A percentile compares a stretch with the other conserved stretches of the same genome.
Conservation (phyloP, 768 basidiomycete species). For the Tephrocybe rancida region DNA sequence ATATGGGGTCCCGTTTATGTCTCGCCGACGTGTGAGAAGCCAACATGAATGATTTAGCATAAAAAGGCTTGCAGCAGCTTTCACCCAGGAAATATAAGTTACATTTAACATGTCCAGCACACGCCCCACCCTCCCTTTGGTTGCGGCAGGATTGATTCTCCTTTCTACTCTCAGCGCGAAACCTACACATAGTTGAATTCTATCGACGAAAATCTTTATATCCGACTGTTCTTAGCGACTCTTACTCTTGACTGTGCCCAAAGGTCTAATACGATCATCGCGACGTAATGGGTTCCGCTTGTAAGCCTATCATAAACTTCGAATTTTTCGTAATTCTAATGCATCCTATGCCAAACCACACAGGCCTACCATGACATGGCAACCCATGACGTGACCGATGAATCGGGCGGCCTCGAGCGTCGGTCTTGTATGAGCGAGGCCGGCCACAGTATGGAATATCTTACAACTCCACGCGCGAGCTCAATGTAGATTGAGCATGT, state of each 20-base stretch:
- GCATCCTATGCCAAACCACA: neutral
- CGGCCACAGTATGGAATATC: neutral
- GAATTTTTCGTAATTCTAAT: neutral
- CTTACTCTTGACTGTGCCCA: neutral
- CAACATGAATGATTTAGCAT: no score
- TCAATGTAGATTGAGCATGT: slow-evolving; percentile 1
- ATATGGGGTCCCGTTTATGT: no score
- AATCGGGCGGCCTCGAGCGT: slow-evolving; percentile 1
- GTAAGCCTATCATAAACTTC: neutral
- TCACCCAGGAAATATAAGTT: no score
- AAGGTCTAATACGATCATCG: neutral
- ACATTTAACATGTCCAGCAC: no score
- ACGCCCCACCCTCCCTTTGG: no score
- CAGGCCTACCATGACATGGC: slow-evolving; percentile 6
- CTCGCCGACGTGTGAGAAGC: no score
- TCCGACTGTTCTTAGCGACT: neutral
- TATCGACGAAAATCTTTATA: neutral
- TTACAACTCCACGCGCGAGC: no score
- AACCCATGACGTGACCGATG: neutral
- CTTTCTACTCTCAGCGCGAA: neutral
- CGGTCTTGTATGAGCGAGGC: neutral
- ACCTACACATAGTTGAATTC: neutral
- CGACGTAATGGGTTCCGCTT: neutral
- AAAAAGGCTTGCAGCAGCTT: no score
- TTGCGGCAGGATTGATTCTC: neutral